Conservation (phyloP, 371 early-diverging fungal genomes). For the Mucor saturninus region DNA sequence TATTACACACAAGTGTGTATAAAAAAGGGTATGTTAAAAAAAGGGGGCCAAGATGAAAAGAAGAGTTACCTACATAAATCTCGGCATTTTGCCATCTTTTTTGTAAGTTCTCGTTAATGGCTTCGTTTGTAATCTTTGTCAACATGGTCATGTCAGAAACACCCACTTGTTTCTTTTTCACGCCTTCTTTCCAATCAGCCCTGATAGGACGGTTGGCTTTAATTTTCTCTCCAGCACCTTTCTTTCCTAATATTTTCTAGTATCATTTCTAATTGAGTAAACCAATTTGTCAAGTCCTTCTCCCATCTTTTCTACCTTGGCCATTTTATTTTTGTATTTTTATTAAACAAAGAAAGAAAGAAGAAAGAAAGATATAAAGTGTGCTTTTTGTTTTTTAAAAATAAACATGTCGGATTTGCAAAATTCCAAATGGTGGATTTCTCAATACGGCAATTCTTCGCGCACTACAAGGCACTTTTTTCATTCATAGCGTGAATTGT, state of each 20-base stretch:
- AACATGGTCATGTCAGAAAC: slow-evolving; percentile 89
- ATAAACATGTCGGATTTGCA: no score
- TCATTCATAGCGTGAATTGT: no score
- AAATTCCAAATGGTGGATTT: no score
- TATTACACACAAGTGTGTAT: slow-evolving; percentile 25
- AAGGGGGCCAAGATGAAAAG: background rate
- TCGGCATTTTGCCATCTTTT: slow-evolving; percentile 84
- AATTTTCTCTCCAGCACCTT: slow-evolving; percentile 50
- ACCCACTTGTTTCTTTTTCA: slow-evolving; percentile 85
- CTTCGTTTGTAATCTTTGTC: slow-evolving; percentile 85
- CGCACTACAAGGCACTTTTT: no score
- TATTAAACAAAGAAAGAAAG: slow-evolving; percentile 3
- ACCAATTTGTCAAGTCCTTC: no score
- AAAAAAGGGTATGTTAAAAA: background rate
- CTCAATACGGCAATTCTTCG: no score
- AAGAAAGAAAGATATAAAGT: background rate
- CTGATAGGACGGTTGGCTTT: slow-evolving; percentile 63
- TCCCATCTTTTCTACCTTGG: background rate
- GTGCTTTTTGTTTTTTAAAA: background rate
- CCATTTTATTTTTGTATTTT: slow-evolving; percentile 1
- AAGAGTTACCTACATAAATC: slow-evolving; percentile 71
- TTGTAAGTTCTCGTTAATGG: slow-evolving; percentile 85
- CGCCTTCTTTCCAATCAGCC: slow-evolving; percentile 85
- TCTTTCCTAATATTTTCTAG: slow-evolving; percentile 25
- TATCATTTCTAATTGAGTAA: no score